Conservation (phyloP, 176 grass and related monocot genomes). For the Rhipidocladum racemiflorum region DNA sequence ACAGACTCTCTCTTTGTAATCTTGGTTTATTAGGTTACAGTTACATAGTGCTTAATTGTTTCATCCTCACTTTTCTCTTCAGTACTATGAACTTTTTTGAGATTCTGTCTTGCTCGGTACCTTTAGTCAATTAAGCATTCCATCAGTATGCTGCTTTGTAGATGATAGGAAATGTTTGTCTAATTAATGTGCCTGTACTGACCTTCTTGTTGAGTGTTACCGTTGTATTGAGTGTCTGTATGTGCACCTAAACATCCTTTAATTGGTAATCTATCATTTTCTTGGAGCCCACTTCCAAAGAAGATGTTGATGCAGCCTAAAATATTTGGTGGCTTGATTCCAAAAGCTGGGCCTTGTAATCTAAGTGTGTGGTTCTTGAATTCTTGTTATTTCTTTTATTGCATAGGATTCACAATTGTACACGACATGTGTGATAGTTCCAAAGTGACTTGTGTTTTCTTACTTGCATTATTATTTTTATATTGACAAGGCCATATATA, state of each 20-base stretch:
- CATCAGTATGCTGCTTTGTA: not conserved
- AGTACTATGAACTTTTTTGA: not conserved
- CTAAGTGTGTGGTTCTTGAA: not conserved
- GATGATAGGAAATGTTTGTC: not conserved
- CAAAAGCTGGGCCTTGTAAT: not conserved
- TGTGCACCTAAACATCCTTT: not conserved
- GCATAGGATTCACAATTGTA: not conserved
- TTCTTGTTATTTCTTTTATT: not conserved
- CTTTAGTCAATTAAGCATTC: not conserved
- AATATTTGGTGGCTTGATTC: constrained; percentile 3
- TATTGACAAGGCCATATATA: not conserved
- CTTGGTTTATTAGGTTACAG: not conserved
- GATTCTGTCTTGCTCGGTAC: not conserved
- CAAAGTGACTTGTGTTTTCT: not conserved
- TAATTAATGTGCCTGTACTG: not conserved
- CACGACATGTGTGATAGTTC: not conserved
- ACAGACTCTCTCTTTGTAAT: not conserved
- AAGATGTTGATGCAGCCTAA: not conserved
- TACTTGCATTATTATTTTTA: not conserved
- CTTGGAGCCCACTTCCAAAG: not conserved
- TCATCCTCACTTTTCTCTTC: not conserved
- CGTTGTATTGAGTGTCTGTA: not conserved
- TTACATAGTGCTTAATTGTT: not conserved
- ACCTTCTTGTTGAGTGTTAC: not conserved
- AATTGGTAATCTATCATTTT: not conserved